These are phyloP conservation scores for Fusarium verrucosum DNA, from an alignment of 2,329 filamentous ascomycete genomes.

Conservation along the genomic window DNA sequence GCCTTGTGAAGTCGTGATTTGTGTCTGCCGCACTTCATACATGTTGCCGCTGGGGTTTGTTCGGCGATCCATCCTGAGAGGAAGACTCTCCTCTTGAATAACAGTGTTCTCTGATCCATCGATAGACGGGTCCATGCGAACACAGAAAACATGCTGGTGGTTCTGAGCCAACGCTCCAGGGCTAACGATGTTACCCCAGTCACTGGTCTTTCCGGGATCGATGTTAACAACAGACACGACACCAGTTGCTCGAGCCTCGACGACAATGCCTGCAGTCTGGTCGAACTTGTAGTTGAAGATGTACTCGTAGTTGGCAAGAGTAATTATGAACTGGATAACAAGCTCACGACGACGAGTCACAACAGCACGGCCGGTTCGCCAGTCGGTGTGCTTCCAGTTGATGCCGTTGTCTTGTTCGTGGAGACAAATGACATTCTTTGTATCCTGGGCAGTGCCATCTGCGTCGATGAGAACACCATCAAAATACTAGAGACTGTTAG, in stretches of 20 bases:
- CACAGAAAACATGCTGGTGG: conserved; percentile 75
- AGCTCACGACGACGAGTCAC: conserved; percentile 69
- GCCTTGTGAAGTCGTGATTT: conserved; percentile 55
- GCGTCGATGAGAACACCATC: conserved; percentile 47
- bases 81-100: conserved; percentile 52
- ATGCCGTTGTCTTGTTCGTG: conserved; percentile 78
- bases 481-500: conserved; percentile 45
- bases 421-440: conserved; percentile 69
- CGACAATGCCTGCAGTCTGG: conserved; percentile 67
- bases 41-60: conserved; percentile 61
- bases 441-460: conserved; percentile 50
- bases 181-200: conserved; percentile 69
- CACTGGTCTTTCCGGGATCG: conserved; percentile 60
- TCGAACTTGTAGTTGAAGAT: conserved; percentile 65
- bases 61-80: conserved; percentile 54
- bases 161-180: conserved; percentile 73
- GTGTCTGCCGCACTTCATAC: conserved; percentile 55
- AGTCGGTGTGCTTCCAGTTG: conserved; percentile 77
- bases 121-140: conserved; percentile 72
- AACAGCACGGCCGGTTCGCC: conserved; percentile 68
- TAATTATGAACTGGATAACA: conserved; percentile 74
- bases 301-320: conserved; percentile 76
- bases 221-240: conserved; percentile 70
- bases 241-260: conserved; percentile 73
- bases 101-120: conserved; percentile 68